phyloP scores from a whole-genome alignment of 768 basidiomycete species.

The Mrakia hoshinonis region DNA sequence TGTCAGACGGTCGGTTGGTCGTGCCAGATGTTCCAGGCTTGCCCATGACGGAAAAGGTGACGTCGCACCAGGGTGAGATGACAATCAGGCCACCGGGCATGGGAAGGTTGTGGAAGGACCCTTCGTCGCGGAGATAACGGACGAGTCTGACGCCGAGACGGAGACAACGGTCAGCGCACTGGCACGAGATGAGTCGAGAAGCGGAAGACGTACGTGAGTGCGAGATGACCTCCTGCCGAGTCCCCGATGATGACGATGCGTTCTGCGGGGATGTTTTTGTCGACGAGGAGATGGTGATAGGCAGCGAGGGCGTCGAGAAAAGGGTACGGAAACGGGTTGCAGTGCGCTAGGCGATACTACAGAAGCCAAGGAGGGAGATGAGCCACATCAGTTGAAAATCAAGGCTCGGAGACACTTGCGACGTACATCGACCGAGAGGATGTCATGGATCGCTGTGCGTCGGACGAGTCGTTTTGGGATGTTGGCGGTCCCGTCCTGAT shows the following conservation, averaged over 20 bases:
- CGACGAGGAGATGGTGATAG: not conserved
- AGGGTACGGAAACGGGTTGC: not conserved
- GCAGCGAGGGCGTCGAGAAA: conserved; percentile 11
- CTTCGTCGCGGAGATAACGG: conserved; percentile 16
- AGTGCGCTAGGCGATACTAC: conserved; percentile 10
- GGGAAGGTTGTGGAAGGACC: not conserved
- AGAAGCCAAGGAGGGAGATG: not conserved
- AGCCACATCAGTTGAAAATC: too few species aligned
- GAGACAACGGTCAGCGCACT: too few species aligned
- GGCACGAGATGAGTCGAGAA: not conserved
- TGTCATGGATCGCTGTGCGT: not conserved
- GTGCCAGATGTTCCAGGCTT: not conserved
- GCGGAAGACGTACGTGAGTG: not conserved
- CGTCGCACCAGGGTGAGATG: conserved; percentile 10
- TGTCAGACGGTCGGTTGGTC: conserved; percentile 1
- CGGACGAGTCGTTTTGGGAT: not conserved
- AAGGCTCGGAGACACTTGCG: not conserved
- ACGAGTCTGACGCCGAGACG: not conserved
- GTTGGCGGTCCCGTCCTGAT: conserved; percentile 8
- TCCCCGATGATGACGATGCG: conserved; percentile 6
- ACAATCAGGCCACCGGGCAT: conserved; percentile 6
- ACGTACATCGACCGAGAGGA: conserved; percentile 6
- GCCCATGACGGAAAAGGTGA: conserved; percentile 9
- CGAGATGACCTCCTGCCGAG: conserved; percentile 11
- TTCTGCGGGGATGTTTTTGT: not conserved